These are phyloP conservation scores for Priceomyces fermenticarens DNA, from an alignment of 805 yeast species.

Conservation along the genomic window DNA sequence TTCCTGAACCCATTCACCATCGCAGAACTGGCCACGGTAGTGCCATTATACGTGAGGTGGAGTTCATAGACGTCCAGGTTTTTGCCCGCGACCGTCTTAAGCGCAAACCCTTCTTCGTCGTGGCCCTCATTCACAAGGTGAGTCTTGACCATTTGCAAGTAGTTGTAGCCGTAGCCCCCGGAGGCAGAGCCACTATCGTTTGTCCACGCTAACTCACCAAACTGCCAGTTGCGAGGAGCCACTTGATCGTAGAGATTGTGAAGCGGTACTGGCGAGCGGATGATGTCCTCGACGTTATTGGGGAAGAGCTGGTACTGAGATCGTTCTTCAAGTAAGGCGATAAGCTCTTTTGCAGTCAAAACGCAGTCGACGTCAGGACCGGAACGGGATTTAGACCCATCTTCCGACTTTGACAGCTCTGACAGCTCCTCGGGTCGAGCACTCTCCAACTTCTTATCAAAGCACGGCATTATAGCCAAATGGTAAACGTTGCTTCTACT, in stretches of 20 bases:
- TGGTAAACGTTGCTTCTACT: conserved; percentile 58
- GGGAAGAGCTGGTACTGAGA: conserved; percentile 33
- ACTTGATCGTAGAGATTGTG: conserved; percentile 20
- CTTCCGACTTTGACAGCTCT: too few species aligned
- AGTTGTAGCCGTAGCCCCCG: conserved; percentile 84
- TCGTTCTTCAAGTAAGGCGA: conserved; percentile 65
- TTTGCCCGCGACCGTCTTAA: conserved; percentile 55
- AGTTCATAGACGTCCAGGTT: conserved; percentile 76
- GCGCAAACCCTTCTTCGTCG: conserved; percentile 17
- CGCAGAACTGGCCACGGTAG: conserved; percentile 51
- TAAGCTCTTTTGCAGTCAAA: conserved; percentile 82
- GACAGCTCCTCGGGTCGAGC: conserved; percentile 81
- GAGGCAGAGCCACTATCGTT: conserved; percentile 77
- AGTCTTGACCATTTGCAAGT: conserved; percentile 43
- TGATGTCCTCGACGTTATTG: conserved; percentile 7
- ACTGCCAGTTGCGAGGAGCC: conserved; percentile 67
- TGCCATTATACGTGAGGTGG: conserved; percentile 44
- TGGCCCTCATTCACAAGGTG: conserved; percentile 17
- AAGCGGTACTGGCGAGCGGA: conserved; percentile 8
- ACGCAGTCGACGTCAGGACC: conserved; percentile 84
- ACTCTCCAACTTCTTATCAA: conserved; percentile 93
- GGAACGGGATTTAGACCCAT: too few species aligned
- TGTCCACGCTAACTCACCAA: conserved; percentile 59
- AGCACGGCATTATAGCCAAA: conserved; percentile 91
- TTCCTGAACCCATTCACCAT: conserved; percentile 88